These are phyloP conservation scores for Exophiala sideris DNA, from an alignment of 2,329 filamentous ascomycete genomes.

Conservation along the genomic window DNA sequence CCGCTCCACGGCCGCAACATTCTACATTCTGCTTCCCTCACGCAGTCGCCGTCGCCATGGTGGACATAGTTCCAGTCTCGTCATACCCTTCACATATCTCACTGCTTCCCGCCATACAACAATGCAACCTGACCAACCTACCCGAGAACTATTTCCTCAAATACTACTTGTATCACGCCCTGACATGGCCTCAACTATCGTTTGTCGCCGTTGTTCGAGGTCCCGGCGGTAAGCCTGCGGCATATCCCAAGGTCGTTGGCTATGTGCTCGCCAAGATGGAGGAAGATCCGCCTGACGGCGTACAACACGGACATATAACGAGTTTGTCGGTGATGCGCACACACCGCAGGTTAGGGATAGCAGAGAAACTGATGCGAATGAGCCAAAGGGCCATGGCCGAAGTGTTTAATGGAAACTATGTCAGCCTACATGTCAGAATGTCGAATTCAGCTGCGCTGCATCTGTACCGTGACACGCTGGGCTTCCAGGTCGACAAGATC, in stretches of 20 bases:
- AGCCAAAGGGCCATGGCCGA: constrained; percentile 96
- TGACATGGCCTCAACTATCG: constrained; percentile 95
- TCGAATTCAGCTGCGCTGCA: constrained; percentile 88
- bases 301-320: constrained; percentile 95
- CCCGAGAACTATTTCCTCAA: constrained; percentile 99
- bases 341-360: constrained; percentile 83
- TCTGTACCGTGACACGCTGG: constrained; percentile 87
- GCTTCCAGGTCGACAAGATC: constrained; percentile 77
- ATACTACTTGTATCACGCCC: constrained; percentile 98
- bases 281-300: constrained; percentile 86
- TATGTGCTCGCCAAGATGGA: constrained; percentile 99
- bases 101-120: constrained; percentile 81
- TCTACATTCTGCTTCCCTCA: not conserved
- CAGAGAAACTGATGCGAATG: constrained; percentile 96
- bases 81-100: constrained; percentile 66
- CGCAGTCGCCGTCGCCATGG: constrained; percentile 36
- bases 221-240: constrained; percentile 67
- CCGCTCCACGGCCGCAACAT: not conserved
- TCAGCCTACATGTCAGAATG: constrained; percentile 91
- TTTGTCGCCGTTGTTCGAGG: constrained; percentile 94
- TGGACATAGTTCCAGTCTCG: constrained; percentile 48
- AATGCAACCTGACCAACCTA: constrained; percentile 97
- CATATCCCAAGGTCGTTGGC: constrained; percentile 95
- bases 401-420: constrained; percentile 84
- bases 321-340: constrained; percentile 94